phyloP scores from a whole-genome alignment of 352 stramenopile genomes.

The Globisporangium parvum region DNA sequence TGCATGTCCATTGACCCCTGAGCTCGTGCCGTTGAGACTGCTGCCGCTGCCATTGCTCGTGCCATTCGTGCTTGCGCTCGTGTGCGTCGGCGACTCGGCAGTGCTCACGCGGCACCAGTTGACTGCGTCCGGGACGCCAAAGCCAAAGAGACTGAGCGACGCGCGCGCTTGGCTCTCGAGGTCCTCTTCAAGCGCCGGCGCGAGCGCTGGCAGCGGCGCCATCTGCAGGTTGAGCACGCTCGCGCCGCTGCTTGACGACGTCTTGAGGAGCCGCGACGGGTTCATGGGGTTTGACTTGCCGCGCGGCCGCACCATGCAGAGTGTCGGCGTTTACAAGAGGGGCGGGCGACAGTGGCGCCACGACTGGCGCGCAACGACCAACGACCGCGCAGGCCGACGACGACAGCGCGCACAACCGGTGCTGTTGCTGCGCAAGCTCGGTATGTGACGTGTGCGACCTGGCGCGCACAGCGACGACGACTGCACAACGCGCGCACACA shows the following conservation, averaged over 20 bases:
- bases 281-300: constrained; percentile 31
- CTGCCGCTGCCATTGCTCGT: neutral
- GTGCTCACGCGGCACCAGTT: constrained; percentile 52
- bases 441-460: too few relatives aligned
- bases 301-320: constrained; percentile 19
- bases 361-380: neutral
- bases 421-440: too few relatives aligned
- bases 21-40: neutral
- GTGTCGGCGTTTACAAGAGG: neutral
- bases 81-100: constrained; percentile 4
- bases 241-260: constrained; percentile 8
- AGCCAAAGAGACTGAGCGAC: constrained; percentile 66
- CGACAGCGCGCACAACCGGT: too few relatives aligned
- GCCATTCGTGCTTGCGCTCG: neutral
- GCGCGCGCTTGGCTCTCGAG: constrained; percentile 56
- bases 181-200: constrained; percentile 39
- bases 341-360: too few relatives aligned
- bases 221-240: constrained; percentile 32
- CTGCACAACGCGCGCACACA: too few relatives aligned
- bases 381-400: neutral
- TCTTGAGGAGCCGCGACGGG: constrained; percentile 12
- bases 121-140: constrained; percentile 45
- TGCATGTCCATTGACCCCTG: neutral
- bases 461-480: too few relatives aligned
- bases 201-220: constrained; percentile 22